Conservation (phyloP, 352 stramenopile genomes). For the Globisporangium radiosum region DNA sequence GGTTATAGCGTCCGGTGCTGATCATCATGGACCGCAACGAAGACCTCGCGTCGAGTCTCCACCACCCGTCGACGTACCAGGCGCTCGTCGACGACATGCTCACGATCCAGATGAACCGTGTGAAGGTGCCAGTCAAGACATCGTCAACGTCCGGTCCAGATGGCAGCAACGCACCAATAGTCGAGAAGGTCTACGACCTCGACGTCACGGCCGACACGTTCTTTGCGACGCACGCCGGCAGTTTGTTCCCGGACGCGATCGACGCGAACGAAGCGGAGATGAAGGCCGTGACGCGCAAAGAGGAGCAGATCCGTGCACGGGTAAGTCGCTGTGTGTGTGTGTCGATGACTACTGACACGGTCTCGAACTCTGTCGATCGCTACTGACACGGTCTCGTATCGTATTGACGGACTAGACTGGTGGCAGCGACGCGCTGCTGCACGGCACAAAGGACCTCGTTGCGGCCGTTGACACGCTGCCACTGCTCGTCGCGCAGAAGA, state of each 20-base stretch:
- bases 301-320: slow-evolving; percentile 70
- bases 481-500: slow-evolving; percentile 82
- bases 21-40: slow-evolving; percentile 97
- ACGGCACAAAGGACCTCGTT: slow-evolving; percentile 78
- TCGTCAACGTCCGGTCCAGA: slow-evolving; percentile 16
- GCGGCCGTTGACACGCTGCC: slow-evolving; percentile 80
- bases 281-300: slow-evolving; percentile 81
- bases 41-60: slow-evolving; percentile 92
- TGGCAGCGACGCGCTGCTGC: slow-evolving; percentile 51
- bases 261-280: slow-evolving; percentile 87
- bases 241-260: slow-evolving; percentile 76
- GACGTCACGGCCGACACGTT: slow-evolving; percentile 81
- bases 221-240: slow-evolving; percentile 70
- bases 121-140: slow-evolving; percentile 86
- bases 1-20: slow-evolving; percentile 85
- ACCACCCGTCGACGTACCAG: slow-evolving; percentile 93
- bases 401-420: slow-evolving; percentile 30
- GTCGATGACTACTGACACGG: neutral
- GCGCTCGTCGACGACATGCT: slow-evolving; percentile 96
- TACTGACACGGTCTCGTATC: too few relatives aligned
- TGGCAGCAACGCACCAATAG: slow-evolving; percentile 9
- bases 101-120: slow-evolving; percentile 93
- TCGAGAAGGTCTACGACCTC: slow-evolving; percentile 76
- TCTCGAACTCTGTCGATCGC: too few relatives aligned
- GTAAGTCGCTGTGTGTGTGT: slow-evolving; percentile 10